These are phyloP conservation scores for Podaxis rugospora DNA, from an alignment of 768 basidiomycete species.

Conservation along the genomic window DNA sequence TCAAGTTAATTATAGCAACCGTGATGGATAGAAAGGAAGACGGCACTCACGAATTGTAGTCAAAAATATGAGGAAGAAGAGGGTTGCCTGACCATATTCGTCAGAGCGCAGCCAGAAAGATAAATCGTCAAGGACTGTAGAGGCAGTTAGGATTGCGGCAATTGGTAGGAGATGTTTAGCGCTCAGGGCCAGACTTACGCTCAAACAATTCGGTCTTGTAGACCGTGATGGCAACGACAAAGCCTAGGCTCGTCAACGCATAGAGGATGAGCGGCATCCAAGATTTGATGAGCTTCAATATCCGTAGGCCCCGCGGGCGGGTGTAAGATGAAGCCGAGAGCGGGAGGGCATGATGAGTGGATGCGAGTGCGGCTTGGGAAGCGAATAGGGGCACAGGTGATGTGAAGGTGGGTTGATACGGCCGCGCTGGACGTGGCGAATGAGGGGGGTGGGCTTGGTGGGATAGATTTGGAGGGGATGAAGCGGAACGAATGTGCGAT, in stretches of 20 bases:
- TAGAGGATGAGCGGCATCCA: conserved; percentile 81
- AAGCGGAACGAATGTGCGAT: neutral
- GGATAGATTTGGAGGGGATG: neutral
- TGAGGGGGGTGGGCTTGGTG: conserved; percentile 8
- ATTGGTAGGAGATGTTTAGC: conserved; percentile 9
- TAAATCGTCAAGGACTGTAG: conserved; percentile 73
- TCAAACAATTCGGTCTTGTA: conserved; percentile 81
- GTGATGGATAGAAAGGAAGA: conserved; percentile 9
- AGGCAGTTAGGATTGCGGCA: neutral
- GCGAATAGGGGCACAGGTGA: conserved; percentile 1
- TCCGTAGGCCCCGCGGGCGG: conserved; percentile 43
- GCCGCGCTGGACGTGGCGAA: neutral
- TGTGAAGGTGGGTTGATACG: conserved; percentile 11
- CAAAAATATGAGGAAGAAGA: conserved; percentile 80
- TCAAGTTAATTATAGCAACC: neutral
- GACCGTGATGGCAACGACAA: conserved; percentile 77
- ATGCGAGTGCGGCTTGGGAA: neutral
- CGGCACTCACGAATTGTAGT: conserved; percentile 78
- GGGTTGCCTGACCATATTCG: conserved; percentile 70
- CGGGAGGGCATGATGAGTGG: neutral
- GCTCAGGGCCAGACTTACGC: conserved; percentile 42
- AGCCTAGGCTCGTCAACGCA: conserved; percentile 69
- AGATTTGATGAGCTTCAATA: conserved; percentile 57
- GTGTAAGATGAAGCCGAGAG: conserved; percentile 11
- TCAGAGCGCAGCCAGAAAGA: conserved; percentile 75